phyloP scores from a whole-genome alignment of 1,284 basidiomycete genomes.

The Malassezia pachydermatis region DNA sequence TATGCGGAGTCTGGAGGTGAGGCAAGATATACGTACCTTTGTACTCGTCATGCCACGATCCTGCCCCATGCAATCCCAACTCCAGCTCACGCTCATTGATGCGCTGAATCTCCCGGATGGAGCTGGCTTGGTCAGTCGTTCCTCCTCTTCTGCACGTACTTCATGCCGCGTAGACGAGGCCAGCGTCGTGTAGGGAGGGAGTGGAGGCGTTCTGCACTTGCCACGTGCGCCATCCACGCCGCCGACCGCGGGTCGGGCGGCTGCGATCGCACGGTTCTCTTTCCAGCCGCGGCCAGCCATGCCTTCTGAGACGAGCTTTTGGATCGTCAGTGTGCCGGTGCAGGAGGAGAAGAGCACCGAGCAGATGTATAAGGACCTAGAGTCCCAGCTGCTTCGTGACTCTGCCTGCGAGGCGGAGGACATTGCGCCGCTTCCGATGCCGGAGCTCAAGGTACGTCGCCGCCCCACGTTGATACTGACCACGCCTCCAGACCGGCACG shows the following conservation, averaged over 20 bases:
- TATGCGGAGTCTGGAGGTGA: constrained; percentile 76
- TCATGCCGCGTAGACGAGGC: constrained; percentile 9
- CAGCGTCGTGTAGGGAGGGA: too few relatives aligned
- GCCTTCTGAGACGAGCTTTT: constrained; percentile 54
- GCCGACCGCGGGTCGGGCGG: background rate
- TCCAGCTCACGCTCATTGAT: constrained; percentile 90
- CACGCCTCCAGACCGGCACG: constrained; percentile 86
- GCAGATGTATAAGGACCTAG: constrained; percentile 51
- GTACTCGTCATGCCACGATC: constrained; percentile 96
- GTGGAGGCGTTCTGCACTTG: constrained; percentile 1
- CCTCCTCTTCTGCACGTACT: constrained; percentile 2
- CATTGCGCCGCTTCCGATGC: constrained; percentile 35
- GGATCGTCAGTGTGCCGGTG: constrained; percentile 53
- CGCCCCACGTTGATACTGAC: constrained; percentile 72
- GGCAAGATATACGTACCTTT: constrained; percentile 55
- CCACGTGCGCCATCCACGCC: constrained; percentile 13
- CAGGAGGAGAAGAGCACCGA: constrained; percentile 51
- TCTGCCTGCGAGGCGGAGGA: constrained; percentile 28
- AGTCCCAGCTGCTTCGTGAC: constrained; percentile 46
- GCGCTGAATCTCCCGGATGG: constrained; percentile 80
- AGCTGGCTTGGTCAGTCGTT: constrained; percentile 54
- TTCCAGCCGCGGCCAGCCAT: constrained; percentile 31
- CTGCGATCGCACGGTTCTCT: constrained; percentile 12
- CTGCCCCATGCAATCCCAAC: constrained; percentile 58
- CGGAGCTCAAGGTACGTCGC: constrained; percentile 53